These are phyloP conservation scores for Fagopyrum esculentum DNA, from an alignment of 148 eudicot genomes.

Conservation along the genomic window DNA sequence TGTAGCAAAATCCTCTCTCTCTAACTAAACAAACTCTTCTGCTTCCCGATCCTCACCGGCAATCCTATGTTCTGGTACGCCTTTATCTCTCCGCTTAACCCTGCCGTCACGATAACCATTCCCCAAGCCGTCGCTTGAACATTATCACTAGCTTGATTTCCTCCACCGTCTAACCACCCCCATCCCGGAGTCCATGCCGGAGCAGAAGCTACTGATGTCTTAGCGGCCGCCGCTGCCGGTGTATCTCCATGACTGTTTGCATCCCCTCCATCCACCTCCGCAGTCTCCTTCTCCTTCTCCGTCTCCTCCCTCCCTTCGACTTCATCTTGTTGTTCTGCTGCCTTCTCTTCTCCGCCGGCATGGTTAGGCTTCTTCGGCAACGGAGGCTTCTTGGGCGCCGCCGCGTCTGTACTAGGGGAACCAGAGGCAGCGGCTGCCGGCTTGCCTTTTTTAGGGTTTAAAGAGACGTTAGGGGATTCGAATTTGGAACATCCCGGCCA, in stretches of 20 bases:
- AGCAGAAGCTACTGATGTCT: not conserved
- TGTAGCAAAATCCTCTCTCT: slow-evolving; percentile 1
- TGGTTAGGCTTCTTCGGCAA: slow-evolving; percentile 5
- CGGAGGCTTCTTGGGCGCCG: not conserved
- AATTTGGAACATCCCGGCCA: slow-evolving; percentile 48
- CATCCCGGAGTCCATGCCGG: slow-evolving; percentile 10
- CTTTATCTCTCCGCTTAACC: slow-evolving; percentile 70
- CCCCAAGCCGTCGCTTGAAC: slow-evolving; percentile 63
- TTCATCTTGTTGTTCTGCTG: not conserved
- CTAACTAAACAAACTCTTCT: slow-evolving; percentile 13
- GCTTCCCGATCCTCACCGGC: slow-evolving; percentile 45
- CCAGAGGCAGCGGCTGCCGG: not conserved
- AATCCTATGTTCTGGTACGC: slow-evolving; percentile 80
- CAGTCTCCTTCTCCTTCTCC: not conserved
- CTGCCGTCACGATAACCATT: slow-evolving; percentile 83
- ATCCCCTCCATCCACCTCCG: not conserved
- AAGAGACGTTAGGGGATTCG: not conserved
- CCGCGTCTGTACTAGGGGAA: not conserved
- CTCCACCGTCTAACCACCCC: slow-evolving; percentile 7
- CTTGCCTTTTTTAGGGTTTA: not conserved
- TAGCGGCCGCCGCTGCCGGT: not conserved
- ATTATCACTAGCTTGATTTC: not conserved
- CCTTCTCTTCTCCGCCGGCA: not conserved
- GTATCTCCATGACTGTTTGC: not conserved
- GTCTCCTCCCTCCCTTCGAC: not conserved